A percentile compares a stretch with the other conserved stretches of the same genome.
Evolutionary conservation across 2,329 filamentous ascomycete species (phyloP).

Genomic region (Penicillium sp.): DNA sequence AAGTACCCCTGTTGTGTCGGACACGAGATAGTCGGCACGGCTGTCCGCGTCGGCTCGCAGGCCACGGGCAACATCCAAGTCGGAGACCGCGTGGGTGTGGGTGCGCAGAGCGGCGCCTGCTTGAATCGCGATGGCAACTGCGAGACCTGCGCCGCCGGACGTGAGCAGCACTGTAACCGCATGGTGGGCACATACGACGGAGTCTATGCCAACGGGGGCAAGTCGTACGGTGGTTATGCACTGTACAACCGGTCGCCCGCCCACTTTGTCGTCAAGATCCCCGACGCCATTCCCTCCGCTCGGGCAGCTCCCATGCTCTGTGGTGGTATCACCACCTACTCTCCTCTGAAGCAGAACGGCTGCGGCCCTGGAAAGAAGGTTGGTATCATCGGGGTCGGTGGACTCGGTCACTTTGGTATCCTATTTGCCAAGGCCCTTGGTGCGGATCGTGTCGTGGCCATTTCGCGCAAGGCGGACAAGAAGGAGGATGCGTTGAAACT

Average conservation of each 20-base stretch:
- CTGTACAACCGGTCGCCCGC: conserved; percentile 54
- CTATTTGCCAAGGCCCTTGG: conserved; percentile 68
- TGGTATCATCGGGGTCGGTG: conserved; percentile 68
- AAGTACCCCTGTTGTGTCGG: conserved; percentile 54
- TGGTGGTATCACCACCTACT: conserved; percentile 70
- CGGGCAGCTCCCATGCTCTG: conserved; percentile 69
- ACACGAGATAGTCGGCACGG: conserved; percentile 63
- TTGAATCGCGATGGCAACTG: conserved; percentile 45
- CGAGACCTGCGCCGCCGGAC: conserved; percentile 49
- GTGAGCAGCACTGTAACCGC: conserved; percentile 33
- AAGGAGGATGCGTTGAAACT: conserved; percentile 53
- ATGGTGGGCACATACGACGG: conserved; percentile 33
- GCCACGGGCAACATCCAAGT: conserved; percentile 33
- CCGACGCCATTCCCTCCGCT: conserved; percentile 47
- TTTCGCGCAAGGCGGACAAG: conserved; percentile 53
- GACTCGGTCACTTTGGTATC: conserved; percentile 68
- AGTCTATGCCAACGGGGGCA: conserved; percentile 50
- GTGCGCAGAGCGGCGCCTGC: conserved; percentile 59
- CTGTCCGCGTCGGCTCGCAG: conserved; percentile 54
- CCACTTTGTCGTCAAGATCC: conserved; percentile 60
- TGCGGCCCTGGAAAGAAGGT: conserved; percentile 68
- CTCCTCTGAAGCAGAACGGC: conserved; percentile 63
- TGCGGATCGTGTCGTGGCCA: conserved; percentile 55
- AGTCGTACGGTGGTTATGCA: conserved; percentile 66
- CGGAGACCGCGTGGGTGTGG: conserved; percentile 51